Evolutionary conservation across 805 yeast genomes (phyloP).

Genomic region (Priceomyces carsonii): DNA sequence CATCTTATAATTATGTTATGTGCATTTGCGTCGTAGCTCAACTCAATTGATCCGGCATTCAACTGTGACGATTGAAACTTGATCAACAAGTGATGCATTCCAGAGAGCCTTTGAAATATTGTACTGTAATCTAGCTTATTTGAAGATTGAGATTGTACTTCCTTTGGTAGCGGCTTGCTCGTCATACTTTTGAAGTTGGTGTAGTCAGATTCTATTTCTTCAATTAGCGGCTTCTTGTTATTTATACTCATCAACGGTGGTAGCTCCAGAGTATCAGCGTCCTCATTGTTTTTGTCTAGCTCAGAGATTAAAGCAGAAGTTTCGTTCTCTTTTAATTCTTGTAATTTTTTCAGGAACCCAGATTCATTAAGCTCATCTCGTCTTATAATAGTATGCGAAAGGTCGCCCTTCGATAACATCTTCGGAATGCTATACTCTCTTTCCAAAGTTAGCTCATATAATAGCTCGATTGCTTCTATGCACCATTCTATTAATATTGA

Average conservation of each 20-base stretch:
- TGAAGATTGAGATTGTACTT: no score
- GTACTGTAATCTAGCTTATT: constrained; percentile 1
- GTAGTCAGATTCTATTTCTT: constrained; percentile 51
- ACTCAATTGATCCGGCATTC: constrained; percentile 8
- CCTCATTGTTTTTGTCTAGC: constrained; percentile 18
- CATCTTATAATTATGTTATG: constrained; percentile 12
- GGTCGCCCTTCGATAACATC: constrained; percentile 67
- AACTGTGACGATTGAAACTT: constrained; percentile 19
- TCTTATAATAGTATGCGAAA: constrained; percentile 45
- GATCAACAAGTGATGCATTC: constrained; percentile 10
- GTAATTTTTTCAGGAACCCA: constrained; percentile 35
- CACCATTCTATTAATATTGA: constrained; percentile 81
- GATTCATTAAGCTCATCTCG: constrained; percentile 43
- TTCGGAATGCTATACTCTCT: constrained; percentile 71
- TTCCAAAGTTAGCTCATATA: constrained; percentile 49
- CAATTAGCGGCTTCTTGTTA: constrained; percentile 47
- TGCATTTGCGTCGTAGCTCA: constrained; percentile 9
- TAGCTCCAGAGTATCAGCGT: constrained; percentile 18
- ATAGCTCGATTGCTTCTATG: constrained; percentile 71
- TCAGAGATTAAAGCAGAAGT: constrained; percentile 47
- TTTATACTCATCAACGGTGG: constrained; percentile 32
- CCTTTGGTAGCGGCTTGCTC: no score
- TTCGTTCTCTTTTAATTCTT: constrained; percentile 40
- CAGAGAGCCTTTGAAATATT: constrained; percentile 7
- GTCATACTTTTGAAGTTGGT: constrained; percentile 23